Evolutionary conservation across 371 early-diverging fungal genomes (phyloP).

Genomic region (Mucor saturninus): DNA sequence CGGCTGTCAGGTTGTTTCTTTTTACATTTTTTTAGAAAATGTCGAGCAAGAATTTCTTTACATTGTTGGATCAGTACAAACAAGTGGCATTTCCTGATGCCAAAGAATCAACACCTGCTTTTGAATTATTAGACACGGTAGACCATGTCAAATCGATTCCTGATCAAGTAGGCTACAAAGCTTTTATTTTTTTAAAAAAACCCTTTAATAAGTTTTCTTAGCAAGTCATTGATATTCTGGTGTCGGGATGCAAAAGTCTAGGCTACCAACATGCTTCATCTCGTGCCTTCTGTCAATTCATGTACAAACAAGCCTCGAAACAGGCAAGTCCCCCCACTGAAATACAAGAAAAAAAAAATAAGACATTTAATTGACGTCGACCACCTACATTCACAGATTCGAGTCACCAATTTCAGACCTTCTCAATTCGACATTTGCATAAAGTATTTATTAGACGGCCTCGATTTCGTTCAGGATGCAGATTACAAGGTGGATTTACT

Average conservation of each 20-base stretch:
- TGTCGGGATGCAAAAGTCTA: constrained; percentile 45
- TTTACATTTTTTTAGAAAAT: too few species aligned
- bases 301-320: constrained; percentile 51
- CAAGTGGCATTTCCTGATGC: constrained; percentile 3
- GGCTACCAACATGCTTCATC: constrained; percentile 28
- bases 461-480: constrained; percentile 24
- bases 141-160: constrained; percentile 22
- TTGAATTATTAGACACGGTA: constrained; percentile 7
- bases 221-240: constrained; percentile 52
- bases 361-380: neutral
- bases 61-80: constrained; percentile 14
- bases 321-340: constrained; percentile 27
- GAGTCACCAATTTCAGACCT: constrained; percentile 36
- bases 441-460: constrained; percentile 37
- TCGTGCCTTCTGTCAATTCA: constrained; percentile 50
- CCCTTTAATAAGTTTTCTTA: neutral
- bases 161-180: constrained; percentile 15
- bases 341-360: neutral
- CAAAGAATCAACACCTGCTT: neutral
- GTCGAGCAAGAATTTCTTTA: constrained; percentile 5
- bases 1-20: too few species aligned
- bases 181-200: too few species aligned
- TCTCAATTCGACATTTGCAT: constrained; percentile 43
- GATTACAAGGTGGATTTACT: constrained; percentile 47
- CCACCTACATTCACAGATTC: constrained; percentile 29